Evolutionary conservation across 345 rosid genomes (phyloP).

Genomic region (Passiflora organensis): DNA sequence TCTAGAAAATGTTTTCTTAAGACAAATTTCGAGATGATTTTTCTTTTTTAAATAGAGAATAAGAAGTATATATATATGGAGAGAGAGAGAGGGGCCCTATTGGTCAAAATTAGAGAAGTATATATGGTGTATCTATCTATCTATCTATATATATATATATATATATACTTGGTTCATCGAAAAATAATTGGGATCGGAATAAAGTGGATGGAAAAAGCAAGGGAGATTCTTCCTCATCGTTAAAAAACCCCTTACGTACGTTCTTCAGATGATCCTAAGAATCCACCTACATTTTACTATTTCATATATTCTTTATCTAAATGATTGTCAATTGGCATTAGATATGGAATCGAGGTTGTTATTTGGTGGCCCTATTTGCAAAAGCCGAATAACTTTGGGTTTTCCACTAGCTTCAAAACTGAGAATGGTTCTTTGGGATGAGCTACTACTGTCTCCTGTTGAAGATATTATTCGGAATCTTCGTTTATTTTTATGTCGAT

Average conservation of each 20-base stretch:
- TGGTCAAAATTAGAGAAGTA: slow-evolving; percentile 4
- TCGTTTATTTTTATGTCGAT: slow-evolving; percentile 1
- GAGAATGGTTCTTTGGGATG: slow-evolving; percentile 17
- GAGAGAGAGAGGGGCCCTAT: too few species aligned
- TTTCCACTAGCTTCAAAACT: slow-evolving; percentile 11
- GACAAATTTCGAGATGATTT: too few species aligned
- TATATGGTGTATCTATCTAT: too few species aligned
- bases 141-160: too few species aligned
- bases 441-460: slow-evolving; percentile 15
- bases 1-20: too few species aligned
- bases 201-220: slow-evolving; percentile 16
- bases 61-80: too few species aligned
- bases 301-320: slow-evolving; percentile 30
- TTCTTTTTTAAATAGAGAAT: too few species aligned
- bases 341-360: slow-evolving; percentile 30
- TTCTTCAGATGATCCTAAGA: slow-evolving; percentile 25
- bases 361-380: background rate
- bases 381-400: slow-evolving; percentile 10
- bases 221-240: slow-evolving; percentile 19
- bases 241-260: slow-evolving; percentile 18
- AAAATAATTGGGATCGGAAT: slow-evolving; percentile 13
- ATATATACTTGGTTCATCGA: slow-evolving; percentile 4
- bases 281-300: slow-evolving; percentile 16
- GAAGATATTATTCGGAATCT: slow-evolving; percentile 28
- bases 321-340: slow-evolving; percentile 29